Conservation (phyloP, 108 stramenopile genomes). For the Pseudonitzschia delicatissima region DNA sequence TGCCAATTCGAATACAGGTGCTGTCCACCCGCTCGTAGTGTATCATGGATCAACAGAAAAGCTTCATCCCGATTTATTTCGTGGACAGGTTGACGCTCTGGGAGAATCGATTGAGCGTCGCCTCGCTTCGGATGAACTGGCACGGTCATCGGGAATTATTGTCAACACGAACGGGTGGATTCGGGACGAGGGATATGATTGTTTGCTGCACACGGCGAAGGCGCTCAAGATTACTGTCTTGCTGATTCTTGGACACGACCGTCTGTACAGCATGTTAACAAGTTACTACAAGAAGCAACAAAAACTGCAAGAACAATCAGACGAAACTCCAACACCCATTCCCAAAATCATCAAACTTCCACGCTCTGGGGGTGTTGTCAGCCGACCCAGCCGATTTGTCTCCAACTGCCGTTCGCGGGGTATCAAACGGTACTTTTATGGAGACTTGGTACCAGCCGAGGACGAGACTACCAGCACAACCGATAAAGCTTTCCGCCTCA, state of each 20-base stretch:
- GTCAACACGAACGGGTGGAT: conserved; percentile 85
- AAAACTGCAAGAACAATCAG: conserved; percentile 9
- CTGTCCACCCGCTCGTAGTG: conserved; percentile 59
- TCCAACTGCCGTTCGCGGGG: conserved; percentile 52
- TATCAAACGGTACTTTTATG: conserved; percentile 85
- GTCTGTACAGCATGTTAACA: conserved; percentile 79
- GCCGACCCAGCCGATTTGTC: conserved; percentile 60
- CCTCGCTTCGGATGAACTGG: conserved; percentile 50
- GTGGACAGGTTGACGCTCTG: conserved; percentile 69
- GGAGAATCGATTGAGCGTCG: conserved; percentile 57
- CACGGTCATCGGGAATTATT: conserved; percentile 72
- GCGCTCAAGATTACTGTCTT: conserved; percentile 72
- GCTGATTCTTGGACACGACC: conserved; percentile 84
- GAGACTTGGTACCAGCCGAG: conserved; percentile 34
- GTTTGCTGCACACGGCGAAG: conserved; percentile 64
- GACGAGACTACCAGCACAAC: conserved; percentile 3
- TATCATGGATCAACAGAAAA: conserved; percentile 48
- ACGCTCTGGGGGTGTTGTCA: conserved; percentile 76
- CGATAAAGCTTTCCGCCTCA: conserved; percentile 22
- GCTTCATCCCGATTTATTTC: conserved; percentile 61
- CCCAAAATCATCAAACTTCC: conserved; percentile 86
- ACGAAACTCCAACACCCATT: conserved; percentile 3
- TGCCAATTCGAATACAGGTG: conserved; percentile 5
- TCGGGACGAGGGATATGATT: conserved; percentile 62
- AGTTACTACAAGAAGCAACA: conserved; percentile 54